A percentile compares a stretch with the other conserved stretches of the same genome.
Evolutionary conservation across 441 rosid genomes (phyloP).

Genomic region (Bruguiera hainesii): DNA sequence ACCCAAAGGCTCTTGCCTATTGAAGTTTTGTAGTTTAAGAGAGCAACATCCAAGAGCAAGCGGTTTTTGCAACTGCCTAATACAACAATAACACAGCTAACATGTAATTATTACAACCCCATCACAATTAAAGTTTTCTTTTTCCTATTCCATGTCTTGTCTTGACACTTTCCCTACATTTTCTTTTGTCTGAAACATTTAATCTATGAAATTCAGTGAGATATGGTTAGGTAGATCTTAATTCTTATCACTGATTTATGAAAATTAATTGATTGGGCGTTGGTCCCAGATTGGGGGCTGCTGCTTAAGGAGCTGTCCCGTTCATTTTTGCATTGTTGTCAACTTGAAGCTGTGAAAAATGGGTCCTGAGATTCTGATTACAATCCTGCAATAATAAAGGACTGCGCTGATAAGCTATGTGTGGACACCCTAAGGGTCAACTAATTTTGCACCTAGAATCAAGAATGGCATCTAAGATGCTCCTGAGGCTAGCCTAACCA

Average conservation of each 20-base stretch:
- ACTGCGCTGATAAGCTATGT: not conserved
- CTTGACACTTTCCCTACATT: not conserved
- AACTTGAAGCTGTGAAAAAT: not conserved
- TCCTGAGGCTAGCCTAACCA: not conserved
- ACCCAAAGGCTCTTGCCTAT: constrained; percentile 21
- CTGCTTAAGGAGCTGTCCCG: not conserved
- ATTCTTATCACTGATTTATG: not conserved
- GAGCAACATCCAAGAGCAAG: constrained; percentile 14
- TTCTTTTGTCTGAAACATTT: not conserved
- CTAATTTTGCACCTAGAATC: not conserved
- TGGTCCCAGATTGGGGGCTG: not conserved
- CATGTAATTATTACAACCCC: constrained; percentile 42
- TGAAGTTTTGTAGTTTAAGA: constrained; percentile 43
- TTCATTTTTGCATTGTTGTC: not conserved
- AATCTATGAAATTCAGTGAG: not conserved
- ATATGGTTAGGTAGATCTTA: not conserved
- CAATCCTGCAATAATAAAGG: not conserved
- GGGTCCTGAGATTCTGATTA: not conserved
- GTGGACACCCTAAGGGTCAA: not conserved
- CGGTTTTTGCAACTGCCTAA: constrained; percentile 22
- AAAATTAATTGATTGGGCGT: too few species aligned
- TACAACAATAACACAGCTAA: constrained; percentile 29
- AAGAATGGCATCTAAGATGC: not conserved
- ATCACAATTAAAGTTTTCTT: constrained; percentile 14
- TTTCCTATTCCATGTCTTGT: not conserved